phyloP scores from a whole-genome alignment of 2,329 filamentous ascomycete genomes.

The Talaromyces sp. region DNA sequence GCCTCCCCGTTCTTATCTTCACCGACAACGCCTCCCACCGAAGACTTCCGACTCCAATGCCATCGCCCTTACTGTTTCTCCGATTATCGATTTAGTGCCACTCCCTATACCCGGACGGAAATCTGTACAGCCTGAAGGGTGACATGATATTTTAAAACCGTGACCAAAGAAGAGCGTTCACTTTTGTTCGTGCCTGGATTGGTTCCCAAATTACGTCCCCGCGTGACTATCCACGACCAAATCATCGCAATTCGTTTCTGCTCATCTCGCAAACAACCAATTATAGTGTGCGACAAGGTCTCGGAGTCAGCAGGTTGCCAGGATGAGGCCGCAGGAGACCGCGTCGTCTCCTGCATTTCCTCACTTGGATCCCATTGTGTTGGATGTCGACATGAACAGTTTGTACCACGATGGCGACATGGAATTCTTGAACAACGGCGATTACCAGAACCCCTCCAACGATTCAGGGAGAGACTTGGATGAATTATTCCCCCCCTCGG shows the following conservation, averaged over 20 bases:
- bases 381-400: slow-evolving; percentile 40
- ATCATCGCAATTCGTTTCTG: background rate
- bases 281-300: background rate
- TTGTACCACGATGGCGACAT: slow-evolving; percentile 37
- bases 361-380: slow-evolving; percentile 35
- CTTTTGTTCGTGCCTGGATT: background rate
- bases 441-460: slow-evolving; percentile 31
- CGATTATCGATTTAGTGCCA: background rate
- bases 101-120: background rate
- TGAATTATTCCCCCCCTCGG: slow-evolving; percentile 32
- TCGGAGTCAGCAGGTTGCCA: slow-evolving; percentile 11
- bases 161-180: background rate
- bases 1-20: background rate
- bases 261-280: background rate
- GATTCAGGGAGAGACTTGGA: slow-evolving; percentile 38
- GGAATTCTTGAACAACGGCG: slow-evolving; percentile 37
- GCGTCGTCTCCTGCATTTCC: slow-evolving; percentile 34
- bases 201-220: background rate
- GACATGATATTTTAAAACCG: slow-evolving; percentile 2
- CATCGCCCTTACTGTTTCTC: background rate
- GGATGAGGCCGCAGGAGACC: slow-evolving; percentile 32
- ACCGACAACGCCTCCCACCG: background rate
- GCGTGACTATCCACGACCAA: background rate
- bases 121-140: background rate
- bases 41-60: background rate